Percentiles rank a stretch among this genome's conserved stretches.
Conservation (phyloP, 208 protist genomes). For the Tritrichomonas musculus region DNA sequence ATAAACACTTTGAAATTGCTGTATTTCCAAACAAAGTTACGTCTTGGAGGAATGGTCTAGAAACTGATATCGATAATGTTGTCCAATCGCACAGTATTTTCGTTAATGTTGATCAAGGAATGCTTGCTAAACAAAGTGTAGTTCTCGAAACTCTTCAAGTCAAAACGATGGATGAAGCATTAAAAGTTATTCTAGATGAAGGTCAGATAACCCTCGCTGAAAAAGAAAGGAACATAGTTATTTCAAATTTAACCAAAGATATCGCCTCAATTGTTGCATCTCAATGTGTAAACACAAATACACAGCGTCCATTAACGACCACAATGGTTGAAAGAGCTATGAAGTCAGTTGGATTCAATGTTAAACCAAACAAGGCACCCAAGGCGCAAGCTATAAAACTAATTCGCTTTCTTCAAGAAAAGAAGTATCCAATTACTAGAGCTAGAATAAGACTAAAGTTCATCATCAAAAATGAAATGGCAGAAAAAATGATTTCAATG, state of each 20-base stretch:
- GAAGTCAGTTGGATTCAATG: neutral
- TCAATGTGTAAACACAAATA: constrained; percentile 29
- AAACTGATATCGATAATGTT: constrained; percentile 17
- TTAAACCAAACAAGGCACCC: neutral
- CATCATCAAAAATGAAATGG: neutral
- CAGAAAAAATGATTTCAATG: constrained; percentile 31
- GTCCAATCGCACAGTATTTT: constrained; percentile 30
- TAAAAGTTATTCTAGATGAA: neutral
- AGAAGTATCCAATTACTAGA: neutral
- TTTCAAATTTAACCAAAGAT: constrained; percentile 22
- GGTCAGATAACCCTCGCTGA: neutral
- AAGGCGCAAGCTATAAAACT: constrained; percentile 9
- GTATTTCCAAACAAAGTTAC: constrained; percentile 31
- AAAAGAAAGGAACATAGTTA: constrained; percentile 17
- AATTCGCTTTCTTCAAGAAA: neutral
- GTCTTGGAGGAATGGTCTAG: neutral
- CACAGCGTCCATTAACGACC: neutral
- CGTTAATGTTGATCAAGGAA: constrained; percentile 5
- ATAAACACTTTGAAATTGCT: constrained; percentile 21
- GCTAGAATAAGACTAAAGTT: neutral
- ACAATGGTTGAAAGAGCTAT: constrained; percentile 18
- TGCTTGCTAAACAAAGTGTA: neutral
- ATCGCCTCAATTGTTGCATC: constrained; percentile 26
- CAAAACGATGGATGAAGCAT: neutral
- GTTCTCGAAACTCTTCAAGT: neutral